Percentiles rank a stretch among this genome's conserved stretches.
These are phyloP conservation scores for Pichia cephalocereana DNA, from an alignment of 805 yeast species.

Conservation along the genomic window DNA sequence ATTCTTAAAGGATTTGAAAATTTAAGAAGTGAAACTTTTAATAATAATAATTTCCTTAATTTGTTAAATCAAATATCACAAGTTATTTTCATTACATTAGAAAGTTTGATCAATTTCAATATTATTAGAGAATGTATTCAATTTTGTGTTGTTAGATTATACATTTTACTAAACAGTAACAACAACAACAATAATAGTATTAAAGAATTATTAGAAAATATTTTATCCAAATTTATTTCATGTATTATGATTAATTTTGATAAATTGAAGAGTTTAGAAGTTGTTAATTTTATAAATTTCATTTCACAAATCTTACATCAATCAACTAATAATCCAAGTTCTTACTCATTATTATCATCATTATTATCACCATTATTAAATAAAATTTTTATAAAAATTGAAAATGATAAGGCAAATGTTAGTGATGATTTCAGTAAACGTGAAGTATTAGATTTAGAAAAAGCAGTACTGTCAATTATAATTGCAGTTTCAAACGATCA, in stretches of 20 bases:
- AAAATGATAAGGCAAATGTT: slow-evolving; percentile 15
- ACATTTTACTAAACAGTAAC: slow-evolving; percentile 53
- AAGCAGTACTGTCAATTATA: slow-evolving; percentile 59
- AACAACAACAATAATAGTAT: slow-evolving; percentile 30
- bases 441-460: slow-evolving; percentile 58
- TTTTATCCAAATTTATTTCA: slow-evolving; percentile 63
- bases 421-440: slow-evolving; percentile 32
- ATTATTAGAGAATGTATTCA: slow-evolving; percentile 77
- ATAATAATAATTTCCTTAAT: slow-evolving; percentile 21
- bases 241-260: slow-evolving; percentile 49
- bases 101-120: slow-evolving; percentile 57
- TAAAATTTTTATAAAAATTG: slow-evolving; percentile 42
- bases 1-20: slow-evolving; percentile 74
- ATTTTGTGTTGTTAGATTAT: slow-evolving; percentile 78
- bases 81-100: slow-evolving; percentile 76
- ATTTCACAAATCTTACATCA: slow-evolving; percentile 81
- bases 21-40: slow-evolving; percentile 21
- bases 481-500: slow-evolving; percentile 68
- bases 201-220: slow-evolving; percentile 25
- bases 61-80: slow-evolving; percentile 42
- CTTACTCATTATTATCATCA: slow-evolving; percentile 63
- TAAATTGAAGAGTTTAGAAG: slow-evolving; percentile 51
- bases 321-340: slow-evolving; percentile 45
- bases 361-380: slow-evolving; percentile 65
- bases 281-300: slow-evolving; percentile 76